Percentiles rank a stretch among this genome's conserved stretches.
Evolutionary conservation across 805 yeast genomes (phyloP).

Genomic region (Saccharomycopsis vini): DNA sequence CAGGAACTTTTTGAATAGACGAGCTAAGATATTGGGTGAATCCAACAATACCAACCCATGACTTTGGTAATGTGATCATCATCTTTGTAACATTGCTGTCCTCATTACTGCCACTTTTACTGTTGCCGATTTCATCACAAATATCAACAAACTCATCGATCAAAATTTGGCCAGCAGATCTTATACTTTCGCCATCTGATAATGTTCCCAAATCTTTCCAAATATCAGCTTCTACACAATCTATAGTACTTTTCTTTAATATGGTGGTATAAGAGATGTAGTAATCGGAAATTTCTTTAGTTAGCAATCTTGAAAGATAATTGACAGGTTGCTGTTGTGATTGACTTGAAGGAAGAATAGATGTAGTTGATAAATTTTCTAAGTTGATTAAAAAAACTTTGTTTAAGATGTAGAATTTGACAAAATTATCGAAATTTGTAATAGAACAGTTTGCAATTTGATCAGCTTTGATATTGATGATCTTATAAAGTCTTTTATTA

Average conservation of each 20-base stretch:
- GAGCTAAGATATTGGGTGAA: conserved; percentile 8
- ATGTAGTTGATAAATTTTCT: conserved; percentile 44
- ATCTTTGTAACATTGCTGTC: neutral
- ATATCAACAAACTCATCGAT: conserved; percentile 44
- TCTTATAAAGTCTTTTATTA: conserved; percentile 69
- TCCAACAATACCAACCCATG: conserved; percentile 12
- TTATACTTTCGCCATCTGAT: conserved; percentile 15
- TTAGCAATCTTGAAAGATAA: conserved; percentile 14
- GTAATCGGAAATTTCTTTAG: conserved; percentile 13
- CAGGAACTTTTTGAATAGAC: neutral
- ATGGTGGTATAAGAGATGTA: conserved; percentile 10
- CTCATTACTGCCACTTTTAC: conserved; percentile 16
- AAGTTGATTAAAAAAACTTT: conserved; percentile 72
- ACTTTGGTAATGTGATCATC: conserved; percentile 3
- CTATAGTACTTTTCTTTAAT: conserved; percentile 13
- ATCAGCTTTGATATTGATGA: conserved; percentile 69
- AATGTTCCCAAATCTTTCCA: conserved; percentile 74
- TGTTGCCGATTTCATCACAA: conserved; percentile 19
- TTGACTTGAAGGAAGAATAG: neutral
- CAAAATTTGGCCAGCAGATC: conserved; percentile 34
- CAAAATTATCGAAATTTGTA: conserved; percentile 49
- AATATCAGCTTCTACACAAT: conserved; percentile 49
- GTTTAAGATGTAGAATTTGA: conserved; percentile 56
- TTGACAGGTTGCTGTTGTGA: conserved; percentile 5
- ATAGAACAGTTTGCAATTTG: conserved; percentile 40